These are phyloP conservation scores for Talaromyces liani DNA, from an alignment of 495 filamentous ascomycete species.

Conservation along the genomic window DNA sequence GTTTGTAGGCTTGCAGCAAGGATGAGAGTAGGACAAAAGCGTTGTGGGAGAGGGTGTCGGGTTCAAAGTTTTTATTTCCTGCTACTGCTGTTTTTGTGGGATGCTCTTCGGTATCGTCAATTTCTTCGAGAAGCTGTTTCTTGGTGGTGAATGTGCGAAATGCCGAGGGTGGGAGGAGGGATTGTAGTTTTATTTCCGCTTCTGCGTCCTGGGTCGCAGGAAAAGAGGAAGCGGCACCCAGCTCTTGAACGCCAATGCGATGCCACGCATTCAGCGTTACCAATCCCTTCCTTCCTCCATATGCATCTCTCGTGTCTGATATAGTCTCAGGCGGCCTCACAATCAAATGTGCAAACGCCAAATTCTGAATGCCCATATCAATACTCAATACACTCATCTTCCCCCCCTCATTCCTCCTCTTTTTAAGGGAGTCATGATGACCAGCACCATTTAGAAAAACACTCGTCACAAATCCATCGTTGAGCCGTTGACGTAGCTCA, in stretches of 20 bases:
- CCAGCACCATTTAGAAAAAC: neutral
- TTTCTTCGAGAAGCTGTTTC: conserved; percentile 1
- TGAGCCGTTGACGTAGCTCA: conserved; percentile 20
- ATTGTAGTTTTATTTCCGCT: conserved; percentile 1
- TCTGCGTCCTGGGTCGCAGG: conserved; percentile 4
- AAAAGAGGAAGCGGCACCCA: neutral
- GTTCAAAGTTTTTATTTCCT: conserved; percentile 32
- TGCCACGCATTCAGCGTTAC: conserved; percentile 28
- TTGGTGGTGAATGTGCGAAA: conserved; percentile 6
- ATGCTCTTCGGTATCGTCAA: conserved; percentile 7
- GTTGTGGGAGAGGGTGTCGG: conserved; percentile 36
- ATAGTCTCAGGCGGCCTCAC: conserved; percentile 6
- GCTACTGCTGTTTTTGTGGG: conserved; percentile 6
- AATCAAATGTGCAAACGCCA: conserved; percentile 54
- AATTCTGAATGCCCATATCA: conserved; percentile 81
- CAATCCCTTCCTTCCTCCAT: neutral
- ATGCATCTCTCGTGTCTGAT: neutral
- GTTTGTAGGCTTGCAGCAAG: conserved; percentile 40
- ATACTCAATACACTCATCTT: conserved; percentile 60
- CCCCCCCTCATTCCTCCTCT: neutral
- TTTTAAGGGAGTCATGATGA: neutral
- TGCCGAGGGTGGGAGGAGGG: neutral
- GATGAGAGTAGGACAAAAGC: conserved; percentile 54
- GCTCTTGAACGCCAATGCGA: conserved; percentile 23
- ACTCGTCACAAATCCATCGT: conserved; percentile 7